Evolutionary conservation across 176 grass and related monocot genomes (phyloP), one percentile per base, ranked within the genome.

Genomic region (Thalia dealbata): DNA sequence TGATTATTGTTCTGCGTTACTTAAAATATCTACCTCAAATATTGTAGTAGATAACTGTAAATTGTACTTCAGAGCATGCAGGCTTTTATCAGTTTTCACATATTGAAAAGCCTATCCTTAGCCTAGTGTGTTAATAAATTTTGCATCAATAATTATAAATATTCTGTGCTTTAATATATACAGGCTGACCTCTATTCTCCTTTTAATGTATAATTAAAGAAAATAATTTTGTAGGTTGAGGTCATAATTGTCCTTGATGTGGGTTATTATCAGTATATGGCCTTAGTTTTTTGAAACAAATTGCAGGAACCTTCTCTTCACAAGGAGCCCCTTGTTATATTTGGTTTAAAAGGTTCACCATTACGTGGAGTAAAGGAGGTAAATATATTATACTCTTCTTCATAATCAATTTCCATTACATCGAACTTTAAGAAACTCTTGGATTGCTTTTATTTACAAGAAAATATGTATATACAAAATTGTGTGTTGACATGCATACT

Each of bases 321-420:
- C 43, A 75, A 75, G 72, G 55, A 61, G 12, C 72, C 72, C 16
- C 72, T 75, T 75, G 72, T 75, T 61, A 45, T 75, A 61, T 61
- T 75, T 61, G 72, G 72, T 23, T 32, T 75, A n/a, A 59, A 75
- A 75, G 72, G 72, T 61, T 75, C 72, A 43, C 72, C 72, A 26
- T 61, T 75, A 61, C 72, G 52, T 26, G 72, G 72, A 26, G 55
- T 75, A 59, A 75, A 75, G 32, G 72, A 75, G 72, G 72, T 75
- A 44, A 44, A 43, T 41, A 10, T 4, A 27, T 51, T 71, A 29
- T 11, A 14, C 15, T 42, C 22, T 45, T 27, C 43, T 9, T 15
- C 16, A 3, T 43, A 69, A 27, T 23, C 24, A 26, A 7, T 51
- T 68, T 68, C 10, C 35, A 68, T 23, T 68, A 3, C 7, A 1